phyloP scores from a whole-genome alignment of 805 yeast genomes.

The Candida berthetii region DNA sequence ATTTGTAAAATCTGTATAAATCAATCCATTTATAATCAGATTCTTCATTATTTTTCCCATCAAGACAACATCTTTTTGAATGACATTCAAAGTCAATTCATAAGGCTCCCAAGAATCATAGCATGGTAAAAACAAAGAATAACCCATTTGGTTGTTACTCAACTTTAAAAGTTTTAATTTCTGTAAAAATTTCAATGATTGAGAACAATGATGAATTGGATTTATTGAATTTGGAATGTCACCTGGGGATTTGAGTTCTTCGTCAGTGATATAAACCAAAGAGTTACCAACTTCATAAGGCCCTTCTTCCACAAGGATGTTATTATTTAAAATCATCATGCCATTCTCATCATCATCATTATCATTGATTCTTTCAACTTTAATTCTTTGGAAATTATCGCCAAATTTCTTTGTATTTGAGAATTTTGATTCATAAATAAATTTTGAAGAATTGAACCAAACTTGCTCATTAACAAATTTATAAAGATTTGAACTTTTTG shows the following conservation, averaged over 20 bases:
- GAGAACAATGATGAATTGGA: slow-evolving; percentile 56
- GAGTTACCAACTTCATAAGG: slow-evolving; percentile 55
- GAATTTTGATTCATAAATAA: slow-evolving; percentile 42
- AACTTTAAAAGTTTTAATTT: slow-evolving; percentile 46
- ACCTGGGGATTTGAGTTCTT: slow-evolving; percentile 56
- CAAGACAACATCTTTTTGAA: slow-evolving; percentile 44
- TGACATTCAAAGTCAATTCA: slow-evolving; percentile 53
- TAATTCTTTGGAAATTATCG: slow-evolving; percentile 57
- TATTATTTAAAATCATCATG: slow-evolving; percentile 53
- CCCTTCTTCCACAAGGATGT: slow-evolving; percentile 34
- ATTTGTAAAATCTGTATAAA: slow-evolving; percentile 58
- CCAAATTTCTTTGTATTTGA: slow-evolving; percentile 55
- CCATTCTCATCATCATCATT: too few species aligned
- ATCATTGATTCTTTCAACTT: slow-evolving; percentile 29
- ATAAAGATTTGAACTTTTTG: slow-evolving; percentile 43
- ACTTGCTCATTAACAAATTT: slow-evolving; percentile 52
- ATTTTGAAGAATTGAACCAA: slow-evolving; percentile 13
- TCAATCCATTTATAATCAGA: slow-evolving; percentile 51
- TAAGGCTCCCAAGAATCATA: slow-evolving; percentile 63
- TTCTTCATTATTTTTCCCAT: slow-evolving; percentile 50
- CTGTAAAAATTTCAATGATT: slow-evolving; percentile 52
- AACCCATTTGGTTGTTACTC: slow-evolving; percentile 51
- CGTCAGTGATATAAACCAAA: slow-evolving; percentile 57
- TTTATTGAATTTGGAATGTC: slow-evolving; percentile 61
- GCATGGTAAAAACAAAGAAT: slow-evolving; percentile 76